Percentiles rank a stretch among this genome's conserved stretches.
Conservation (phyloP, 2,329 filamentous ascomycete species). For the Sordariomycetes sp. region DNA sequence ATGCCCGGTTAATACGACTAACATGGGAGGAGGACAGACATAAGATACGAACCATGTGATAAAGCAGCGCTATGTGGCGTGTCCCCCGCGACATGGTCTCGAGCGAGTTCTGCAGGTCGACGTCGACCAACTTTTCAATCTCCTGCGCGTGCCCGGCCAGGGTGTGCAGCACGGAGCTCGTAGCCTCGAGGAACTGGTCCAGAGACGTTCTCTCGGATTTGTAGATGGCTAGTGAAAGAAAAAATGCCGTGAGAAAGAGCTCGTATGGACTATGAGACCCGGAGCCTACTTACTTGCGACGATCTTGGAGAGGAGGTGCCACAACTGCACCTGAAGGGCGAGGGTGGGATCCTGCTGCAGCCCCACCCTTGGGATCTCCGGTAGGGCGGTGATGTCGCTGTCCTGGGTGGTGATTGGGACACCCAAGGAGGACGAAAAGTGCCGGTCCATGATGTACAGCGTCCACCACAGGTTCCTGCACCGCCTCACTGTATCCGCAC, state of each 20-base stretch:
- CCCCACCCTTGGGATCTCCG: background rate
- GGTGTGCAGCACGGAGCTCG: slow-evolving; percentile 21
- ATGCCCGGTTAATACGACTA: background rate
- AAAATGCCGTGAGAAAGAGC: background rate
- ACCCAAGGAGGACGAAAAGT: background rate
- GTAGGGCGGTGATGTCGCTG: background rate
- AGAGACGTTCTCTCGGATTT: slow-evolving; percentile 21
- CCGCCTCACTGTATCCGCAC: background rate
- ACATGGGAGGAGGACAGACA: background rate
- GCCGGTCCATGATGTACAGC: background rate
- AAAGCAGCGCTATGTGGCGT: slow-evolving; percentile 23
- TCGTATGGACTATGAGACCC: background rate
- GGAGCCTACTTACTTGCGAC: background rate
- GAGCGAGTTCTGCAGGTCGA: slow-evolving; percentile 20
- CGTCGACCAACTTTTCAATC: slow-evolving; percentile 22
- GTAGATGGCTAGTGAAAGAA: slow-evolving; percentile 19
- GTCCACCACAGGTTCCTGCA: background rate
- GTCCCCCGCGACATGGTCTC: slow-evolving; percentile 24
- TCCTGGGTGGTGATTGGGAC: background rate
- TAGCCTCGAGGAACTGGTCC: slow-evolving; percentile 22
- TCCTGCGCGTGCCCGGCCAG: slow-evolving; percentile 25
- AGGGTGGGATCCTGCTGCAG: background rate
- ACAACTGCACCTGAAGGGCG: background rate
- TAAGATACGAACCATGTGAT: slow-evolving; percentile 22
- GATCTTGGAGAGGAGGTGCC: background rate